Percentiles rank a stretch among this genome's conserved stretches.
Conservation (phyloP, 73 alveolate species). For the Paramecium primaurelia region DNA sequence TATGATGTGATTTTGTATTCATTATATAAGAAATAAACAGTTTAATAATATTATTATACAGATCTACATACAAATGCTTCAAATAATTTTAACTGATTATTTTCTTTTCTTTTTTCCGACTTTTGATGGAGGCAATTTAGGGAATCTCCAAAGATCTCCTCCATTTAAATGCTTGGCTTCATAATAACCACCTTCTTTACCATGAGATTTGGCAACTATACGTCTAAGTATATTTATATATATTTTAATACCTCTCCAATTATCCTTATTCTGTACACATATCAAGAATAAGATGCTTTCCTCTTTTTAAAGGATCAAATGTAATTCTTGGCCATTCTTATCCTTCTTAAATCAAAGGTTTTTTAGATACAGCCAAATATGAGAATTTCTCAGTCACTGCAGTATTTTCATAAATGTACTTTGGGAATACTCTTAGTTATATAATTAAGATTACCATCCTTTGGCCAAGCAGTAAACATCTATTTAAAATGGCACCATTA, state of each 20-base stretch:
- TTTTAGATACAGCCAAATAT: constrained; percentile 65
- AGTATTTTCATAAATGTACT: background rate
- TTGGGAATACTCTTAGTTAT: background rate
- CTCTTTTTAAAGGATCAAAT: constrained; percentile 62
- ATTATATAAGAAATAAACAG: background rate
- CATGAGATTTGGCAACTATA: constrained; percentile 70
- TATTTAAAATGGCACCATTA: constrained; percentile 83
- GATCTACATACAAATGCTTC: background rate
- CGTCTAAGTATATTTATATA: constrained; percentile 10
- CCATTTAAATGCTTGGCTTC: constrained; percentile 63
- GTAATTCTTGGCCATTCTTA: constrained; percentile 73
- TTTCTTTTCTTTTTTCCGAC: constrained; percentile 63
- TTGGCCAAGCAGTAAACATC: constrained; percentile 57
- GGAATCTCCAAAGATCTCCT: constrained; percentile 81
- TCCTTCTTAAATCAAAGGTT: background rate
- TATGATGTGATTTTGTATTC: background rate
- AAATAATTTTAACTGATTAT: background rate
- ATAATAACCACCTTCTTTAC: constrained; percentile 74
- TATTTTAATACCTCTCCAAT: constrained; percentile 60
- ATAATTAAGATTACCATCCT: constrained; percentile 41
- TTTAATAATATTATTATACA: background rate
- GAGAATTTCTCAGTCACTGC: constrained; percentile 73
- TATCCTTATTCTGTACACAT: constrained; percentile 71
- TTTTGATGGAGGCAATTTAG: constrained; percentile 63
- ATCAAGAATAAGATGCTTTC: constrained; percentile 71